Evolutionary conservation across 306 rosid species (phyloP).

Genomic region (Inga leiocalycina): DNA sequence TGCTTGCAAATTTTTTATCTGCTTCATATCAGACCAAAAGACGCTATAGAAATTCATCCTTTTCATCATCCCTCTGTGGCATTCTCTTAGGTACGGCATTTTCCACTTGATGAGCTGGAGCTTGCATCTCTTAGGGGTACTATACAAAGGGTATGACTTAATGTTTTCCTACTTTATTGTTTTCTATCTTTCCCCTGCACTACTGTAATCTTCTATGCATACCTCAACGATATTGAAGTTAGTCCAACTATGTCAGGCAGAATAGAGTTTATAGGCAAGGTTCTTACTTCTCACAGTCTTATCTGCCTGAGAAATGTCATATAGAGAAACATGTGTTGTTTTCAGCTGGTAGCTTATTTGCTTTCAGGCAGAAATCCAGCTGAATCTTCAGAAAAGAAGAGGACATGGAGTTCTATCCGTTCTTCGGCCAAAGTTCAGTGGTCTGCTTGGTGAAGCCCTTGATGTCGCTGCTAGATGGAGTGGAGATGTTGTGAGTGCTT

Average conservation of each 20-base stretch:
- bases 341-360: conserved; percentile 32
- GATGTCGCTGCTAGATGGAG: conserved; percentile 97
- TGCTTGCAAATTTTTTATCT: conserved; percentile 21
- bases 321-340: conserved; percentile 10
- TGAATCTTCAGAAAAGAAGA: conserved; percentile 93
- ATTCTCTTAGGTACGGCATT: conserved; percentile 68
- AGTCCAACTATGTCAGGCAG: not conserved
- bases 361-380: conserved; percentile 88
- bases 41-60: conserved; percentile 16
- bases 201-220: conserved; percentile 11
- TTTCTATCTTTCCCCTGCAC: not conserved
- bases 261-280: not conserved
- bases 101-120: conserved; percentile 97
- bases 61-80: conserved; percentile 29
- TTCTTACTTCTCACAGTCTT: not conserved
- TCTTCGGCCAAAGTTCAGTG: conserved; percentile 84
- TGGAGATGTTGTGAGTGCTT: conserved; percentile 88
- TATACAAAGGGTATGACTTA: conserved; percentile 74
- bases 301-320: not conserved
- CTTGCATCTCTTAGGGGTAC: conserved; percentile 94
- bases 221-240: conserved; percentile 5
- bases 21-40: not conserved
- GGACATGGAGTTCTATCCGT: conserved; percentile 90
- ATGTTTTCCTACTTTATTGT: conserved; percentile 15
- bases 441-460: conserved; percentile 93